Conservation (phyloP, 2,329 filamentous ascomycete species). For the Ophiostoma sp. region DNA sequence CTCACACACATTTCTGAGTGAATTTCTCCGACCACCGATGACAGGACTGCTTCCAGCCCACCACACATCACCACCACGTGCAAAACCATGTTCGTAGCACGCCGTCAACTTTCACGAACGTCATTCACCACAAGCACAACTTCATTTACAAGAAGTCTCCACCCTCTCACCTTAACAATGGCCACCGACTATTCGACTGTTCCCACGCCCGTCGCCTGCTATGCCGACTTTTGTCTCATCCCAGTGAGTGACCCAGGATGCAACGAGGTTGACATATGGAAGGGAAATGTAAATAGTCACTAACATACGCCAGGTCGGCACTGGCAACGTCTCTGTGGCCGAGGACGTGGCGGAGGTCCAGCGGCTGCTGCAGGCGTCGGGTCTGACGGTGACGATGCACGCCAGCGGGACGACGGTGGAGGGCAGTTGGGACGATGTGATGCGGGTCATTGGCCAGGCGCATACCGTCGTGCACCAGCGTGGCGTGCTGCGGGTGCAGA, state of each 20-base stretch:
- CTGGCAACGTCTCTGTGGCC: slow-evolving; percentile 71
- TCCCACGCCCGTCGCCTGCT: slow-evolving; percentile 71
- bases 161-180: background rate
- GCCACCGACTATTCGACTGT: slow-evolving; percentile 48
- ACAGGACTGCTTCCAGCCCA: background rate
- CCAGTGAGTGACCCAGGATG: slow-evolving; percentile 56
- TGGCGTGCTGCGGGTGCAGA: slow-evolving; percentile 82
- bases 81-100: slow-evolving; percentile 5
- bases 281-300: background rate
- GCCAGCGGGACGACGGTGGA: slow-evolving; percentile 92
- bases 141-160: background rate
- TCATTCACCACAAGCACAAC: background rate
- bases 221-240: slow-evolving; percentile 88
- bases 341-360: slow-evolving; percentile 88
- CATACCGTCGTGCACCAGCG: slow-evolving; percentile 74
- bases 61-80: background rate
- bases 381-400: slow-evolving; percentile 84
- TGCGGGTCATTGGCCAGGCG: slow-evolving; percentile 81
- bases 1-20: background rate
- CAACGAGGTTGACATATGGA: background rate
- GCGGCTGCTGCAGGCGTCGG: slow-evolving; percentile 76
- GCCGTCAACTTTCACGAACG: slow-evolving; percentile 2
- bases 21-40: background rate
- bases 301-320: slow-evolving; percentile 64
- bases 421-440: slow-evolving; percentile 86